Base-by-base conservation (phyloP, 208 protist genomes). In the Acanthamoeba culbertsoni region DNA sequence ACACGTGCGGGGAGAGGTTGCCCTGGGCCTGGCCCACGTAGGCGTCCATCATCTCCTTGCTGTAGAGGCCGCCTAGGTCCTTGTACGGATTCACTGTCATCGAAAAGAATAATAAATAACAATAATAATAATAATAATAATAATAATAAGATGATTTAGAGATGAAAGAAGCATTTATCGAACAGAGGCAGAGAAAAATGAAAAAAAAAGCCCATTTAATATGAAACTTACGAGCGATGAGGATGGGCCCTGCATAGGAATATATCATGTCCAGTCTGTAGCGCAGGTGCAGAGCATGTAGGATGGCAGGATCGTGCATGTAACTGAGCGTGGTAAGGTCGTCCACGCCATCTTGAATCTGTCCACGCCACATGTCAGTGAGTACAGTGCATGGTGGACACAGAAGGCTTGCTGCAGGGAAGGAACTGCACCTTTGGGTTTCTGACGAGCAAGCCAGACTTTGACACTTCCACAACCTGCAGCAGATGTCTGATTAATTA, bases 71-170 rank as follows among this genome's bases (percentile, higher is more conserved):
- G 59, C 71, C 82, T 20, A 99, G 97, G 37, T 96, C 94, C 93
- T 98, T 71, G 84, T 95, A 99, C 43, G 98, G 98, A 79, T 99
- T 99, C 37, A 98, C 97, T 79, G 96, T 42, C 10, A 42, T n/a
- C n/a, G n/a, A n/a, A n/a, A n/a, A n/a, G n/a, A n/a, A n/a, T n/a
- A n/a, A n/a, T n/a, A n/a, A n/a, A n/a, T n/a, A n/a, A n/a, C n/a
- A n/a, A n/a, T n/a, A n/a, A n/a, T n/a, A n/a, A n/a, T n/a, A n/a
- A n/a, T n/a, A n/a, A n/a, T n/a, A n/a, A n/a, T n/a, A n/a, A n/a
- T n/a, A n/a, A n/a, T n/a, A n/a, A n/a, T n/a, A n/a, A n/a, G n/a
- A n/a, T n/a, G n/a, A n/a, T n/a, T n/a, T n/a, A n/a, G n/a, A n/a
- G n/a, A n/a, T n/a, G n/a, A n/a, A n/a, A n/a, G n/a, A n/a, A n/a